A percentile compares a stretch with the other conserved stretches of the same genome.
phyloP scores from a whole-genome alignment of 768 basidiomycete species.

The Pleurotus platypus region DNA sequence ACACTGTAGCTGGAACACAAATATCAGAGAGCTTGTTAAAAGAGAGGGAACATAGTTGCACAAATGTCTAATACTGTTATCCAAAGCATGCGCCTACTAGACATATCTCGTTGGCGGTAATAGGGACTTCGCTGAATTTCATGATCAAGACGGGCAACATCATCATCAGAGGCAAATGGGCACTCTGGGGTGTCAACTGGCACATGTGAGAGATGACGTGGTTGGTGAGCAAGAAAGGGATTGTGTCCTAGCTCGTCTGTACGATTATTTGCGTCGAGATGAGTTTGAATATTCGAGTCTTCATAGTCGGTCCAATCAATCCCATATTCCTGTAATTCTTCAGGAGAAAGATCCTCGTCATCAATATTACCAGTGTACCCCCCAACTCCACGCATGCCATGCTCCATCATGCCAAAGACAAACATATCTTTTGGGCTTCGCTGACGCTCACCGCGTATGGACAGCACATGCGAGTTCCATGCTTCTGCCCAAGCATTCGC shows the following conservation, averaged over 20 bases:
- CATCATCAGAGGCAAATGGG: constrained; percentile 2
- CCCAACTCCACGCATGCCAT: constrained; percentile 22
- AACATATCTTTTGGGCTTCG: constrained; percentile 25
- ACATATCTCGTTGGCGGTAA: background rate
- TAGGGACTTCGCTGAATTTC: background rate
- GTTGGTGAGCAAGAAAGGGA: background rate
- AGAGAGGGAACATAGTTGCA: too few relatives aligned
- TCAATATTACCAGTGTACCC: too few relatives aligned
- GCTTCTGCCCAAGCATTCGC: constrained; percentile 22
- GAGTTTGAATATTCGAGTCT: constrained; percentile 5
- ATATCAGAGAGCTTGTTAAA: too few relatives aligned
- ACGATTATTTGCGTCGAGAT: constrained; percentile 14
- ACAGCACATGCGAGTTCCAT: constrained; percentile 33
- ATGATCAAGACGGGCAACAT: background rate
- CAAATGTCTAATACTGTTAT: background rate
- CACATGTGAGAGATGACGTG: constrained; percentile 3
- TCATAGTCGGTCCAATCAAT: constrained; percentile 22
- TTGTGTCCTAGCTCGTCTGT: background rate
- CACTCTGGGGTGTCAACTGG: background rate
- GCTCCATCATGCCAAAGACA: constrained; percentile 24
- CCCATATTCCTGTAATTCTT: constrained; percentile 15
- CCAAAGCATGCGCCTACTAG: background rate
- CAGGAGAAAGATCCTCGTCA: constrained; percentile 2
- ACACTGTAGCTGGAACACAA: too few relatives aligned
- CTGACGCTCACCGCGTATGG: constrained; percentile 13